Evolutionary conservation across 441 rosid genomes (phyloP), one percentile per base, ranked within the genome.

Genomic region (Gossypium davidsonii): DNA sequence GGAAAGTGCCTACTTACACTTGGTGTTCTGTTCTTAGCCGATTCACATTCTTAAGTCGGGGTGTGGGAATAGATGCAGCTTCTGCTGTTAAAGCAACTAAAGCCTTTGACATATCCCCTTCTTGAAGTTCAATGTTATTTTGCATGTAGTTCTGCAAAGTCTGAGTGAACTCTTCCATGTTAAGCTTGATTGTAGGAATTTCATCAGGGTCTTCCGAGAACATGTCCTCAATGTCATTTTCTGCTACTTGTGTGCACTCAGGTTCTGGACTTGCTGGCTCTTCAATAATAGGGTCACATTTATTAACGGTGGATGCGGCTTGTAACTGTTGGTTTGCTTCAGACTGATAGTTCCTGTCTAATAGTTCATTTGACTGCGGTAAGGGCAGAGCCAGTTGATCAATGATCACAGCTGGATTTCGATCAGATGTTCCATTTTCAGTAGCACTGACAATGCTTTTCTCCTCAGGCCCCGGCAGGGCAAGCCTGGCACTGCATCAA

Each of bases 191-290:
- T 49, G 85, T 85, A 5, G 93, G 91, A 68, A 90, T 88, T 72
- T 86, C 90, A 72, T 86, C 87, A 58, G 87, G 85, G 77, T 90
- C 93, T 63, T 87, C 90, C 18, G 21, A 78, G 75, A 87, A 77
- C 17, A 79, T 73, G 53, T 88, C 93, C 74, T 90, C 92, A 10
- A 84, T 85, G 56, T 88, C 93, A 73, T 51, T 79, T 70, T 87
- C 87, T 60, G 74, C 73, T 11, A 67, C 79, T 78, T 79, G 79
- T 21, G 67, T 37, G 70, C 78, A 63, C 74, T 79, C 85, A 34
- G 86, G 87, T 71, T 88, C 91, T 18, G 93, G 91, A 53, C 88
- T 82, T 37, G 90, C 78, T 70, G 96, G 93, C 73, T 83, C 93
- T 83, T 90, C 92, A 52, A 87, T 82, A 26, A 85, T 85, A n/a